These are phyloP conservation scores for Byssoonygena ceratinophila DNA, from an alignment of 2,329 filamentous ascomycete genomes.

Conservation along the genomic window DNA sequence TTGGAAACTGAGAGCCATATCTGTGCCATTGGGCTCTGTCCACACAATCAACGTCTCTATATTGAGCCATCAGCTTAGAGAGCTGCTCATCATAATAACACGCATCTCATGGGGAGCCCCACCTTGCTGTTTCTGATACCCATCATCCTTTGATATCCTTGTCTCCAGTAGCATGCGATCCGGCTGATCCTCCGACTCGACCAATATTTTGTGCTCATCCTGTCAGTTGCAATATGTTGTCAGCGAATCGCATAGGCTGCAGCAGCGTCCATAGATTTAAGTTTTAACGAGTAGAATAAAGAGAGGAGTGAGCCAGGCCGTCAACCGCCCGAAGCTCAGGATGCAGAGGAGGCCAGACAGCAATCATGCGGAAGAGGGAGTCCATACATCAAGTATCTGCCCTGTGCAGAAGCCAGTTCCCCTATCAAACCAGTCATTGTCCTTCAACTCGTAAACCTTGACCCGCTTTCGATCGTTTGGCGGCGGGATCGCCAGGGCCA, in stretches of 20 bases:
- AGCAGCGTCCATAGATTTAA: neutral
- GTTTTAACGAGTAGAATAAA: neutral
- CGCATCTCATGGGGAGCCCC: slow-evolving; percentile 22
- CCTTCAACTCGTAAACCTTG: slow-evolving; percentile 96
- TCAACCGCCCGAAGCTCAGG: neutral
- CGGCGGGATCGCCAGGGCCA: slow-evolving; percentile 40
- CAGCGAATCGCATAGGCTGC: slow-evolving; percentile 33
- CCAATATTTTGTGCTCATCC: slow-evolving; percentile 78
- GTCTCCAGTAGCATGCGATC: slow-evolving; percentile 77
- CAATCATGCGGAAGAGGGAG: slow-evolving; percentile 3
- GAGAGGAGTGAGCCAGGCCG: neutral
- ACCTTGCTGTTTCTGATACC: slow-evolving; percentile 97
- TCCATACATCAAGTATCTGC: slow-evolving; percentile 58
- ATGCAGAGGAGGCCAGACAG: slow-evolving; percentile 7
- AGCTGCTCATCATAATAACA: slow-evolving; percentile 15
- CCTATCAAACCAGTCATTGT: slow-evolving; percentile 98
- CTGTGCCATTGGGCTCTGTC: slow-evolving; percentile 82
- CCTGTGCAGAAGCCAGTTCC: slow-evolving; percentile 93
- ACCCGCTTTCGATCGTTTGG: slow-evolving; percentile 54
- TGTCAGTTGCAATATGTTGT: slow-evolving; percentile 39
- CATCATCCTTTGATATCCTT: slow-evolving; percentile 82
- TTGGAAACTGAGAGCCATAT: slow-evolving; percentile 98
- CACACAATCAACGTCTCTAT: slow-evolving; percentile 94
- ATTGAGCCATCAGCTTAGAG: slow-evolving; percentile 19
- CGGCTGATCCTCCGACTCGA: slow-evolving; percentile 88